Conservation (phyloP, 306 rosid genomes). For the Gastrolobium villosum region DNA sequence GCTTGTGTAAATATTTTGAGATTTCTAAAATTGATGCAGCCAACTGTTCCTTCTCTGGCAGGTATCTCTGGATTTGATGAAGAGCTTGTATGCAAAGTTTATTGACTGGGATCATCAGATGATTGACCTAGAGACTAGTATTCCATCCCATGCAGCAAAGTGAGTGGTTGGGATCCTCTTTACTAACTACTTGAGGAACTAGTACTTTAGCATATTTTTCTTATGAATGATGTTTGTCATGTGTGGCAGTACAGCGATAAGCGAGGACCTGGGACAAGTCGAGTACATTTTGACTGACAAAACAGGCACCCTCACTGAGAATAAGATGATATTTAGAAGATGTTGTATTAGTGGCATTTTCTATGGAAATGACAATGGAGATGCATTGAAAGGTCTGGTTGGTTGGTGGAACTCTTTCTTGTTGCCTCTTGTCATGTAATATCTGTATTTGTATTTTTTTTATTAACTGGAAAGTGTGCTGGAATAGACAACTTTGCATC, state of each 20-base stretch:
- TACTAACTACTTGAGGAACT: conserved; percentile 36
- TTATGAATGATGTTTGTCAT: conserved; percentile 61
- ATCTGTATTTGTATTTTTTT: conserved; percentile 34
- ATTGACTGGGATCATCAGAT: conserved; percentile 96
- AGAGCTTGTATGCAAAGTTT: conserved; percentile 96
- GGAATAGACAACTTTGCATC: conserved; percentile 13
- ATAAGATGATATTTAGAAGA: conserved; percentile 96
- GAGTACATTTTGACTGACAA: conserved; percentile 99
- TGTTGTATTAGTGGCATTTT: conserved; percentile 84
- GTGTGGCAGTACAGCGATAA: conserved; percentile 99
- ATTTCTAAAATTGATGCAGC: conserved; percentile 41
- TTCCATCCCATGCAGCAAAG: conserved; percentile 96
- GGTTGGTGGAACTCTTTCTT: conserved; percentile 47
- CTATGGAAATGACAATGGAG: conserved; percentile 92
- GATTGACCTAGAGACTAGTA: conserved; percentile 85
- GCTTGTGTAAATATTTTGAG: conserved; percentile 23
- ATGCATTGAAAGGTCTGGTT: conserved; percentile 94
- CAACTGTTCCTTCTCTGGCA: conserved; percentile 55
- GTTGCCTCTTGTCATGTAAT: conserved; percentile 38
- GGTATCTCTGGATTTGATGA: conserved; percentile 98
- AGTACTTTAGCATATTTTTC: conserved; percentile 33
- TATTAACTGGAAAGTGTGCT: conserved; percentile 14
- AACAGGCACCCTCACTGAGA: conserved; percentile 97
- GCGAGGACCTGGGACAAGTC: conserved; percentile 99
- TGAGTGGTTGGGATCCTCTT: conserved; percentile 60